Conservation (phyloP, 2,329 filamentous ascomycete species). For the Reticulascus tulasneorum region DNA sequence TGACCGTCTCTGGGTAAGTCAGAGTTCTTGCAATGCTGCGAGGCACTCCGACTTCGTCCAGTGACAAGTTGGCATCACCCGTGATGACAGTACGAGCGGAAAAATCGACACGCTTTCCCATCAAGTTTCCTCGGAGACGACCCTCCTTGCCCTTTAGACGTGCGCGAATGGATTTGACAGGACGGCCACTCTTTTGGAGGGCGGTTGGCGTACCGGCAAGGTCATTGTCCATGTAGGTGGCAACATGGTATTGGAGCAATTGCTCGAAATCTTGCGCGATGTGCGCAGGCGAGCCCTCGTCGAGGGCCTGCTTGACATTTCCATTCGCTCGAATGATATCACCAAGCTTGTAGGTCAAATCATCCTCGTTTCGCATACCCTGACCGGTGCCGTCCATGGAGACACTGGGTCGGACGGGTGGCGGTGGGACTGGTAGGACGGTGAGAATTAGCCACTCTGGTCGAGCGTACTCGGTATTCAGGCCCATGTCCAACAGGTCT, state of each 20-base stretch:
- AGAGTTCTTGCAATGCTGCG: slow-evolving; percentile 87
- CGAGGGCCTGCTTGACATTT: slow-evolving; percentile 86
- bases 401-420: slow-evolving; percentile 93
- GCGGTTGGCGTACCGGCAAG: slow-evolving; percentile 94
- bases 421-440: slow-evolving; percentile 90
- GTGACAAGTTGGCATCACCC: slow-evolving; percentile 90
- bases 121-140: slow-evolving; percentile 94
- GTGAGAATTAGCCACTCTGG: slow-evolving; percentile 99
- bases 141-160: slow-evolving; percentile 99
- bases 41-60: slow-evolving; percentile 96
- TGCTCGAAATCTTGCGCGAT: slow-evolving; percentile 88
- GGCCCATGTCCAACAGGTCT: slow-evolving; percentile 80
- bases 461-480: slow-evolving; percentile 91
- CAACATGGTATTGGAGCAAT: slow-evolving; percentile 93
- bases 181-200: slow-evolving; percentile 92
- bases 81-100: slow-evolving; percentile 99
- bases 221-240: slow-evolving; percentile 99
- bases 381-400: slow-evolving; percentile 92
- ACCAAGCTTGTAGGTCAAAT: slow-evolving; percentile 97
- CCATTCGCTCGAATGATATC: slow-evolving; percentile 98
- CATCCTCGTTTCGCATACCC: slow-evolving; percentile 93
- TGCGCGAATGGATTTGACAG: slow-evolving; percentile 93
- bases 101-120: slow-evolving; percentile 99
- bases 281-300: slow-evolving; percentile 87
- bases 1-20: slow-evolving; percentile 96